phyloP scores from a whole-genome alignment of 495 filamentous ascomycete genomes.

The Aspergillus ellipticus region DNA sequence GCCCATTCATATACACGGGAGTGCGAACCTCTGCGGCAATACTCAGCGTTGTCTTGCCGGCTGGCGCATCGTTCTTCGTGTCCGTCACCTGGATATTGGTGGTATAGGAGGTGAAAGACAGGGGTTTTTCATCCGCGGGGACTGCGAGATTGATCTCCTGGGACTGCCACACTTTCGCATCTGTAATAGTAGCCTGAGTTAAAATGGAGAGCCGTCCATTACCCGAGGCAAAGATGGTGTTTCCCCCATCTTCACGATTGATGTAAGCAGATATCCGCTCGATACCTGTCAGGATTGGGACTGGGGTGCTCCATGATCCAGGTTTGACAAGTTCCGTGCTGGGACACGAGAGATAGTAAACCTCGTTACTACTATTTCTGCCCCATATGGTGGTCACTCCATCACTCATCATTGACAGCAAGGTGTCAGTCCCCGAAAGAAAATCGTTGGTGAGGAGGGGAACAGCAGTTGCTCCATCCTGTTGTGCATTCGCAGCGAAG shows the following conservation, averaged over 20 bases:
- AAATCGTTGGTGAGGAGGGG: not conserved
- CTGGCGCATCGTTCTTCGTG: not conserved
- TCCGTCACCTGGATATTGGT: conserved; percentile 1
- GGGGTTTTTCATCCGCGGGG: not conserved
- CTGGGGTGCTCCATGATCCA: not conserved
- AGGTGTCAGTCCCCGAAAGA: not conserved
- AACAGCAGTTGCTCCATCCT: not conserved
- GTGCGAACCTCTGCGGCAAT: not conserved
- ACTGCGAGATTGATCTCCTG: not conserved
- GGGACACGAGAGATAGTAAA: not conserved
- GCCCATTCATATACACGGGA: not conserved
- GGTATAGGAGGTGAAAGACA: not conserved
- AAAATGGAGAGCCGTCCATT: not conserved
- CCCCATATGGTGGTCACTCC: not conserved
- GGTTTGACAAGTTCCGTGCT: not conserved
- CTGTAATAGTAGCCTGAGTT: not conserved
- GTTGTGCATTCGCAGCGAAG: not conserved
- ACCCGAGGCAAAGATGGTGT: conserved; percentile 5
- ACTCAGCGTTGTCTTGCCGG: not conserved
- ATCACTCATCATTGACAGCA: not conserved
- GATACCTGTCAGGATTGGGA: not conserved
- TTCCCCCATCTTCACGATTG: conserved; percentile 2
- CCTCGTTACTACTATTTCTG: not conserved
- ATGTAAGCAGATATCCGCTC: conserved; percentile 5
- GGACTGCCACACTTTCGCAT: not conserved